Evolutionary conservation across 345 rosid species (phyloP).

Genomic region (Linum trigynum): DNA sequence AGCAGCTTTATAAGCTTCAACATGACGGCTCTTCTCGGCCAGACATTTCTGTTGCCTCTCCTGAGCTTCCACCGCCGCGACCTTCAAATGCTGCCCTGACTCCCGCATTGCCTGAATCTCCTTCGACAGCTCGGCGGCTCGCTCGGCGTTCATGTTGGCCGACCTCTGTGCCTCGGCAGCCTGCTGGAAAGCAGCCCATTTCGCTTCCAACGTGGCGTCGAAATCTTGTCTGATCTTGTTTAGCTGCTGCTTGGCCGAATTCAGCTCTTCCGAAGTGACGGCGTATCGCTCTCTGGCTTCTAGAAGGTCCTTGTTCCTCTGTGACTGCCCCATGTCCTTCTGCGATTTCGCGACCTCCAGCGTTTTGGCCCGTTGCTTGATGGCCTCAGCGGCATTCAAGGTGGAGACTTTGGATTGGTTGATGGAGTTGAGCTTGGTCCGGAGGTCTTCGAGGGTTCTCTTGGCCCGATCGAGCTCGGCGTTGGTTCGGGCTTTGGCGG

Average conservation of each 20-base stretch:
- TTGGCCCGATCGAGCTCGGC: constrained; percentile 48
- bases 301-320: constrained; percentile 40
- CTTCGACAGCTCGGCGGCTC: constrained; percentile 40
- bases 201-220: constrained; percentile 53
- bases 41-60: constrained; percentile 34
- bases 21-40: constrained; percentile 37
- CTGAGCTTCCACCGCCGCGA: constrained; percentile 38
- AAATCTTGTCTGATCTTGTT: constrained; percentile 65
- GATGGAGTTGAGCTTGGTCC: constrained; percentile 27
- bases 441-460: constrained; percentile 34
- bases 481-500: constrained; percentile 31
- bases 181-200: constrained; percentile 47
- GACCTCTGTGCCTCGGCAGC: constrained; percentile 59
- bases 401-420: constrained; percentile 38
- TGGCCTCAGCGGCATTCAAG: constrained; percentile 34
- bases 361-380: constrained; percentile 37
- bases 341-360: constrained; percentile 51
- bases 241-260: constrained; percentile 60
- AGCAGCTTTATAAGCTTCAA: constrained; percentile 28
- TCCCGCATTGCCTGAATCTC: constrained; percentile 57
- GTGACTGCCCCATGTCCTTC: constrained; percentile 19
- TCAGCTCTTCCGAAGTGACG: constrained; percentile 37
- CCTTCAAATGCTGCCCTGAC: constrained; percentile 40
- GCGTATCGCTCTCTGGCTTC: constrained; percentile 50
- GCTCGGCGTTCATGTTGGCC: constrained; percentile 27